Conservation (phyloP, 768 basidiomycete genomes). For the Leccinum incarnatum region DNA sequence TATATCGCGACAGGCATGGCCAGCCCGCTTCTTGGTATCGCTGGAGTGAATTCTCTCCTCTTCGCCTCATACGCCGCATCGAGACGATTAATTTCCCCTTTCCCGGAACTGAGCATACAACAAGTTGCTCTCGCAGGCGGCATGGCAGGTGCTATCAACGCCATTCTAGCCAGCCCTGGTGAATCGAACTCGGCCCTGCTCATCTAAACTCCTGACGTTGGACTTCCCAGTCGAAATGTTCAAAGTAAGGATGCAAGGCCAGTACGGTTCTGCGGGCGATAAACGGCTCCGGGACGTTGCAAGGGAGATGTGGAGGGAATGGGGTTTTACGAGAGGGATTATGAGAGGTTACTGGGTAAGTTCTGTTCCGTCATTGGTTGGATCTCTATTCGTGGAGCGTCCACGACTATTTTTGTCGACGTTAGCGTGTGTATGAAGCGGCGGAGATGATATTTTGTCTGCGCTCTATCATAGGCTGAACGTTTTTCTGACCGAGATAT, state of each 20-base stretch:
- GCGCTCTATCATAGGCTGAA: background rate
- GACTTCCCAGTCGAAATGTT: constrained; percentile 83
- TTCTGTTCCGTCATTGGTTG: constrained; percentile 7
- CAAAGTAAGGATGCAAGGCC: constrained; percentile 97
- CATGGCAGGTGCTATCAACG: constrained; percentile 90
- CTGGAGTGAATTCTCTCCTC: constrained; percentile 93
- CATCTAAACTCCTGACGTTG: background rate
- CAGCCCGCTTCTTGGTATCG: constrained; percentile 87
- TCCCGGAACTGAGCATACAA: constrained; percentile 72
- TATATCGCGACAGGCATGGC: constrained; percentile 58
- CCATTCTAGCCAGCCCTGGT: constrained; percentile 90
- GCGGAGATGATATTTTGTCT: background rate
- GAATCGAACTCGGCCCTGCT: constrained; percentile 8
- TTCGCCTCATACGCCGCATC: constrained; percentile 90
- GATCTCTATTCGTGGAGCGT: background rate
- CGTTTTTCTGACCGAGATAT: background rate
- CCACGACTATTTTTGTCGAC: background rate
- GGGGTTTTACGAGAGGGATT: constrained; percentile 83
- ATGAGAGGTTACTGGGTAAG: constrained; percentile 97
- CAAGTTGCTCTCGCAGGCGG: constrained; percentile 84
- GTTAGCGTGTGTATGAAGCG: background rate
- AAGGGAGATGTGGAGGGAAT: constrained; percentile 81
- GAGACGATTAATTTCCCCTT: constrained; percentile 83
- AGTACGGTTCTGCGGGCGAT: constrained; percentile 81
- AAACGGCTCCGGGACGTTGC: constrained; percentile 71